phyloP scores from a whole-genome alignment of 306 rosid species.

The Biancaea sappan region DNA sequence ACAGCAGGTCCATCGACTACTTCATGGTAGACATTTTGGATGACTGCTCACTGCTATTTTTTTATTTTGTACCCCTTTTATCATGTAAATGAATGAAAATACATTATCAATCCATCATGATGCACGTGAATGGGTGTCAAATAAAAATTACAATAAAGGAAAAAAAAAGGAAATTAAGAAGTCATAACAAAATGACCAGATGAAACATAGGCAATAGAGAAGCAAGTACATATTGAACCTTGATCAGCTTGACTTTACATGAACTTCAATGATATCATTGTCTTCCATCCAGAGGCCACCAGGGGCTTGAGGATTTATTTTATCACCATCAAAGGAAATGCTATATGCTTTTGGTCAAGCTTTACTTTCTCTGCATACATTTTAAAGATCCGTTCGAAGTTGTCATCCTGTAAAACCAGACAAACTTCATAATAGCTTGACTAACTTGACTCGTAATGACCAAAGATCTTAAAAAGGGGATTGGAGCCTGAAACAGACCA shows the following conservation, averaged over 20 bases:
- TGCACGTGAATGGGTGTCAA: too few relatives aligned
- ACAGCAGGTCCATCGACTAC: too few relatives aligned
- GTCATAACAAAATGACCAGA: too few relatives aligned
- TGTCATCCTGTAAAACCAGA: slow-evolving; percentile 65
- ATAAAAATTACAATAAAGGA: too few relatives aligned
- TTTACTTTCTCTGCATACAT: slow-evolving; percentile 67
- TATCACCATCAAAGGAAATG: slow-evolving; percentile 87
- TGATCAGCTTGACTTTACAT: slow-evolving; percentile 54
- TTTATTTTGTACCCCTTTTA: too few relatives aligned
- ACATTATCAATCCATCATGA: too few relatives aligned
- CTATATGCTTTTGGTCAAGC: slow-evolving; percentile 57
- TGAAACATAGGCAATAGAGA: too few relatives aligned
- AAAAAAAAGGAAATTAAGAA: too few relatives aligned
- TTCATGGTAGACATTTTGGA: too few relatives aligned
- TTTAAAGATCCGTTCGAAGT: slow-evolving; percentile 78
- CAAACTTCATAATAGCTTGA: neutral
- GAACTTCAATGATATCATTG: slow-evolving; percentile 81
- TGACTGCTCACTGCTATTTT: too few relatives aligned
- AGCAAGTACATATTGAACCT: slow-evolving; percentile 41
- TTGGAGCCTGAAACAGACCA: neutral
- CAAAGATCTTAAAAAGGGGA: neutral
- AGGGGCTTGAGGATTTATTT: slow-evolving; percentile 69
- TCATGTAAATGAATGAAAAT: too few relatives aligned
- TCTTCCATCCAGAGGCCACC: slow-evolving; percentile 81
- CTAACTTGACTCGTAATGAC: neutral